A percentile compares a stretch with the other conserved stretches of the same genome.
These are phyloP conservation scores for Tulasnella sp. DNA, from an alignment of 768 basidiomycete genomes.

Conservation along the genomic window DNA sequence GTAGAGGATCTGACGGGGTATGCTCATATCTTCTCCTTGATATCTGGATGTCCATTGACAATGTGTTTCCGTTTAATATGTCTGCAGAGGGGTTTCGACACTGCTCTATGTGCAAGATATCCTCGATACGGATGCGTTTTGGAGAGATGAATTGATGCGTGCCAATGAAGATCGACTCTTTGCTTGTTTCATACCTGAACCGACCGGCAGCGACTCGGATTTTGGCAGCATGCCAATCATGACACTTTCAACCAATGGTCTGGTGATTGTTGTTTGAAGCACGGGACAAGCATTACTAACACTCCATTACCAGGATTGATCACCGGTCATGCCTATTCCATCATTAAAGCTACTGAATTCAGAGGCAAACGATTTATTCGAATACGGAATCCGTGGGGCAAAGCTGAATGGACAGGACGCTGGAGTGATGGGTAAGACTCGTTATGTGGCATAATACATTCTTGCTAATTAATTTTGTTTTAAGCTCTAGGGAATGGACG, in stretches of 20 bases:
- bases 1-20: slow-evolving; percentile 48
- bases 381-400: slow-evolving; percentile 41
- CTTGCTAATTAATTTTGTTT: too few species aligned
- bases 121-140: slow-evolving; percentile 38
- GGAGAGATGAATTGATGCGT: slow-evolving; percentile 39
- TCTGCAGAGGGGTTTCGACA: not conserved
- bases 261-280: slow-evolving; percentile 10
- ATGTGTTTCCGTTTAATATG: not conserved
- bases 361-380: slow-evolving; percentile 38
- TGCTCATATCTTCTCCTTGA: not conserved
- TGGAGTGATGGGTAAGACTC: slow-evolving; percentile 12
- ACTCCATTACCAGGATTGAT: slow-evolving; percentile 21
- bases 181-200: slow-evolving; percentile 41
- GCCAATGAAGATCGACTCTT: slow-evolving; percentile 43
- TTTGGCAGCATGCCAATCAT: not conserved
- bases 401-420: slow-evolving; percentile 16
- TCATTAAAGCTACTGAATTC: slow-evolving; percentile 34
- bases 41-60: not conserved
- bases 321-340: slow-evolving; percentile 34
- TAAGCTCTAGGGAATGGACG: slow-evolving; percentile 14
- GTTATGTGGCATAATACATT: too few species aligned
- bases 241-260: not conserved
- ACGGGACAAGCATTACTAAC: slow-evolving; percentile 13
- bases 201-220: not conserved
- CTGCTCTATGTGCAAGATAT: slow-evolving; percentile 30